Evolutionary conservation across 1,284 basidiomycete species (phyloP).

Genomic region (Puccinia coronata): DNA sequence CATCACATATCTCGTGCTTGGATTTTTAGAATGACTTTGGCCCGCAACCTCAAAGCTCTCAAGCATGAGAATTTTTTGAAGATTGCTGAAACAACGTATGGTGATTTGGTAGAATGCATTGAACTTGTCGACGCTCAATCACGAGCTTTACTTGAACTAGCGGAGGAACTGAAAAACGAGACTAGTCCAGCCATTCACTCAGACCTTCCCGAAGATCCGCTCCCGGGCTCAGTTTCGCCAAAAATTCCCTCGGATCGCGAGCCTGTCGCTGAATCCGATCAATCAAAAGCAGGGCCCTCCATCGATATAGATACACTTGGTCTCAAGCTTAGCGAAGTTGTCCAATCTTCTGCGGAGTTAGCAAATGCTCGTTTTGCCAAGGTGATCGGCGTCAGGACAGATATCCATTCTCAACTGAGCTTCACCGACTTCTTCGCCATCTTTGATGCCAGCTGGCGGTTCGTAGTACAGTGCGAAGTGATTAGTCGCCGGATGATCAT

Average conservation of each 20-base stretch:
- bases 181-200: background rate
- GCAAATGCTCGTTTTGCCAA: conserved; percentile 78
- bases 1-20: conserved; percentile 32
- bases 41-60: conserved; percentile 69
- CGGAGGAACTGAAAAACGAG: conserved; percentile 15
- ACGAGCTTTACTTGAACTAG: conserved; percentile 57
- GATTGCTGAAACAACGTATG: conserved; percentile 69
- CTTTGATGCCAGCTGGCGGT: conserved; percentile 83
- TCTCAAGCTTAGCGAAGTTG: conserved; percentile 70
- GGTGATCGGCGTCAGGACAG: conserved; percentile 72
- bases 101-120: conserved; percentile 70
- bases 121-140: conserved; percentile 72
- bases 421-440: conserved; percentile 75
- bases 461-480: conserved; percentile 81
- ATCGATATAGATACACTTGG: conserved; percentile 60
- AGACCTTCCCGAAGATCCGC: conserved; percentile 37
- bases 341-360: conserved; percentile 78
- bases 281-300: conserved; percentile 50
- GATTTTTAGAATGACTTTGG: conserved; percentile 58
- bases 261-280: background rate
- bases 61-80: conserved; percentile 70
- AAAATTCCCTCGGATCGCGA: conserved; percentile 6
- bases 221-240: conserved; percentile 1
- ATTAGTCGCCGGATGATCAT: conserved; percentile 87
- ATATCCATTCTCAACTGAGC: conserved; percentile 73